Base-by-base conservation (phyloP, 495 filamentous ascomycete genomes). In the Penicilliopsis zonata region DNA sequence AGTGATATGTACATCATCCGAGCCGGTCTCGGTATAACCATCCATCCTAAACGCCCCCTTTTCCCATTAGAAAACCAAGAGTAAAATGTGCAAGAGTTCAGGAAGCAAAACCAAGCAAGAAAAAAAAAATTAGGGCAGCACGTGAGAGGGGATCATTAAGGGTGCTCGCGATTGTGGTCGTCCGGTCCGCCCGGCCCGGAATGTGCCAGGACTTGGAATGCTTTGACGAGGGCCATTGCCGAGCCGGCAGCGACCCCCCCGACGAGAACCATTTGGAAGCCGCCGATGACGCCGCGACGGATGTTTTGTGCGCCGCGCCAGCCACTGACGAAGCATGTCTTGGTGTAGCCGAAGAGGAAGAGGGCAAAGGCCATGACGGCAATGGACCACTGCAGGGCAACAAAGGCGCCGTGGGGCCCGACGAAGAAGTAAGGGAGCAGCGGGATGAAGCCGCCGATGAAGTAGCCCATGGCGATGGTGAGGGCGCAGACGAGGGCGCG, bases 371-470 rank as follows among this genome's bases (percentile, higher is more conserved):
- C 65, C 69, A 83, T 86, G 2, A 80, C 69, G 0, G 55, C 63
- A 29, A 86, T 80, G 24, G 77, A 82, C 67, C 76, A 78, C 13
- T 58, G 59, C 43, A 88, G 51, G 13, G 76, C 82, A 10, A 63
- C 29, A 31, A 65, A 61, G 2, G 81, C 74, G n/a, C 70, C 52
- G 2, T 53, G 19, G 8, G 54, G 53, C 0, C 60, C 58, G 20
- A 84, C 74, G 37, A 79, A 80, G 44, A 87, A 78, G 48, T 87
- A 87, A 3, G 81, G 82, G n/a, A 83, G 45, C 5, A 86, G 52
- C 8, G 80, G 80, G 0, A 86, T 54, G 15, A 81, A 66, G 2
- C 82, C 82, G 16, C 80, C 82, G 31, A 86, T 50, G 38, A 85
- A 72, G 51, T 87, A 87, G 5, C 76, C 79, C 5, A 78, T 38